These are phyloP conservation scores for Fusarium sp. DNA, from an alignment of 2,329 filamentous ascomycete genomes.

Conservation along the genomic window DNA sequence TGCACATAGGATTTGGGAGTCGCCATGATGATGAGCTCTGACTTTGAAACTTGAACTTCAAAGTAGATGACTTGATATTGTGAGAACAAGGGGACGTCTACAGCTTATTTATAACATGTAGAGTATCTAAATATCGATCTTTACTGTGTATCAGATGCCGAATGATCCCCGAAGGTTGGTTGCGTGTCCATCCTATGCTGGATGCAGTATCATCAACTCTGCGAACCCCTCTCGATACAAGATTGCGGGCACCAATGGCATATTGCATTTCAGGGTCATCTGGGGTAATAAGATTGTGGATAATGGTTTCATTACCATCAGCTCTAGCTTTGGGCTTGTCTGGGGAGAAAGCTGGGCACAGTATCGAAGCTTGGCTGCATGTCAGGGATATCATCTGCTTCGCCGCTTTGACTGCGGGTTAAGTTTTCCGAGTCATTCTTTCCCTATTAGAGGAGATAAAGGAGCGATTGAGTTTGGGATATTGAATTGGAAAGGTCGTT, in stretches of 20 bases:
- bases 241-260: constrained; percentile 46
- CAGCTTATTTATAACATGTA: constrained; percentile 27
- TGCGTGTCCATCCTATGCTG: constrained; percentile 27
- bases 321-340: constrained; percentile 4
- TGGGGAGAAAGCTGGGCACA: constrained; percentile 13
- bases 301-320: constrained; percentile 37
- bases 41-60: not conserved
- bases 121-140: not conserved
- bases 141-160: constrained; percentile 33
- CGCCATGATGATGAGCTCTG: constrained; percentile 34
- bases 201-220: constrained; percentile 31
- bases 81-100: not conserved
- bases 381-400: constrained; percentile 32
- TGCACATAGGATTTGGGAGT: constrained; percentile 35
- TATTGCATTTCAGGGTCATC: constrained; percentile 30
- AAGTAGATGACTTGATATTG: not conserved
- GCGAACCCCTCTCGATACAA: constrained; percentile 33
- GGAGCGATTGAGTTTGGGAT: not conserved
- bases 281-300: constrained; percentile 23
- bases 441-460: not conserved
- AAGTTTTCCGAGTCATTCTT: constrained; percentile 14
- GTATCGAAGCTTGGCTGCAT: constrained; percentile 33
- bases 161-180: constrained; percentile 33
- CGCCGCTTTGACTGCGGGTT: constrained; percentile 15
- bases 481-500: not conserved